Conservation (phyloP, 495 filamentous ascomycete genomes). For the Aspergillus saccharolyticus region DNA sequence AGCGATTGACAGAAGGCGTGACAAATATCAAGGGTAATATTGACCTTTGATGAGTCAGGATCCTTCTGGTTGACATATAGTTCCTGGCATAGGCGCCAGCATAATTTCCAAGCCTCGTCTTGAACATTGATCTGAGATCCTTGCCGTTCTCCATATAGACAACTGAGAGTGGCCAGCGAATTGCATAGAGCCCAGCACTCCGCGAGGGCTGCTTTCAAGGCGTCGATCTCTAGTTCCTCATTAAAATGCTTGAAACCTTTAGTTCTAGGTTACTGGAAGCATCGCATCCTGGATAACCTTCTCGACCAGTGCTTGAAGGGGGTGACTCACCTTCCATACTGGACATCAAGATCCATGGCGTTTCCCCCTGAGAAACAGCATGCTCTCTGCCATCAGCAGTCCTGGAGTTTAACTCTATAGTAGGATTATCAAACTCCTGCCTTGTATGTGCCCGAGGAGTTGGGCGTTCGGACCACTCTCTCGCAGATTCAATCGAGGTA, state of each 20-base stretch:
- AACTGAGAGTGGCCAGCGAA: constrained; percentile 78
- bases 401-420: constrained; percentile 43
- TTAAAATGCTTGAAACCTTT: constrained; percentile 28
- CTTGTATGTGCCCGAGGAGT: constrained; percentile 82
- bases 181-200: constrained; percentile 96
- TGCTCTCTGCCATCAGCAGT: constrained; percentile 63
- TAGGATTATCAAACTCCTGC: constrained; percentile 59
- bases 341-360: background rate
- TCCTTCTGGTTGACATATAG: constrained; percentile 77
- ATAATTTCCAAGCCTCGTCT: constrained; percentile 88
- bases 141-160: constrained; percentile 73
- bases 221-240: constrained; percentile 61
- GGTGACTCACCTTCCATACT: constrained; percentile 26
- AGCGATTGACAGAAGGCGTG: constrained; percentile 87
- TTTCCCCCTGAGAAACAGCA: background rate
- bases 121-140: constrained; percentile 62
- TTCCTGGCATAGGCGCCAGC: constrained; percentile 85
- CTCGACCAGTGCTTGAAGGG: constrained; percentile 43
- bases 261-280: constrained; percentile 24
- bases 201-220: constrained; percentile 69
- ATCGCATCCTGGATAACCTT: constrained; percentile 33
- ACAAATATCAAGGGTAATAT: constrained; percentile 77
- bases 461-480: constrained; percentile 59
- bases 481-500: constrained; percentile 61
- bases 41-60: constrained; percentile 63